phyloP scores from a whole-genome alignment of 148 eudicot genomes.

The Simmondsia chinensis region DNA sequence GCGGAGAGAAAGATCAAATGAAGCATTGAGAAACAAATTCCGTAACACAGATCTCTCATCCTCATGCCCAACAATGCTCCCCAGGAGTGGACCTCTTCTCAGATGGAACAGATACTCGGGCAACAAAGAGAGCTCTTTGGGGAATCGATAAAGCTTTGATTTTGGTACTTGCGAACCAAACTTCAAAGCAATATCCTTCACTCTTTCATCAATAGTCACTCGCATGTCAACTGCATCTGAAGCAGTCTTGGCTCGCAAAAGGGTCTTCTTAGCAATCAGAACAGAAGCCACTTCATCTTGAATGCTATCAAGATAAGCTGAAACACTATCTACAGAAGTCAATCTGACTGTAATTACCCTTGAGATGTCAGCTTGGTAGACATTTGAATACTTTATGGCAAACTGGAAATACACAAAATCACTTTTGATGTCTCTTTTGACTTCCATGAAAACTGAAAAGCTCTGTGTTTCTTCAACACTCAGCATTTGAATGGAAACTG shows the following conservation, averaged over 20 bases:
- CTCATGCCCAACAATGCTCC: constrained; percentile 87
- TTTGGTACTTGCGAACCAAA: constrained; percentile 86
- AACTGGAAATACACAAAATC: constrained; percentile 82
- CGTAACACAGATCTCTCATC: constrained; percentile 91
- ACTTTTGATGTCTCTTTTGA: constrained; percentile 51
- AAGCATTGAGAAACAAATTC: constrained; percentile 79
- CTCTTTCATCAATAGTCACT: constrained; percentile 77
- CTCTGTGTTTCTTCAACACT: constrained; percentile 93
- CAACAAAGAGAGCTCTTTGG: constrained; percentile 73
- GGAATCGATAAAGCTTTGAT: constrained; percentile 77
- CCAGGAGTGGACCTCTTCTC: constrained; percentile 84
- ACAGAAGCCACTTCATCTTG: constrained; percentile 90
- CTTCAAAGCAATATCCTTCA: constrained; percentile 70
- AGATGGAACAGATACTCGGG: constrained; percentile 93
- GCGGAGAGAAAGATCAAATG: constrained; percentile 89
- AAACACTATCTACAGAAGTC: constrained; percentile 83
- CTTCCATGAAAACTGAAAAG: constrained; percentile 73
- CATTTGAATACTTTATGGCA: constrained; percentile 61
- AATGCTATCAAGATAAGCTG: constrained; percentile 82
- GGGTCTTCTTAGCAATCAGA: constrained; percentile 79
- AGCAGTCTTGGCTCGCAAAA: constrained; percentile 62
- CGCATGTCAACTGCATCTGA: constrained; percentile 63
- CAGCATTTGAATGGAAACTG: constrained; percentile 65
- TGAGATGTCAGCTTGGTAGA: constrained; percentile 75
- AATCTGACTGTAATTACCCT: constrained; percentile 80